phyloP scores from a whole-genome alignment of 106 monocot genomes.

The Allium cepa region DNA sequence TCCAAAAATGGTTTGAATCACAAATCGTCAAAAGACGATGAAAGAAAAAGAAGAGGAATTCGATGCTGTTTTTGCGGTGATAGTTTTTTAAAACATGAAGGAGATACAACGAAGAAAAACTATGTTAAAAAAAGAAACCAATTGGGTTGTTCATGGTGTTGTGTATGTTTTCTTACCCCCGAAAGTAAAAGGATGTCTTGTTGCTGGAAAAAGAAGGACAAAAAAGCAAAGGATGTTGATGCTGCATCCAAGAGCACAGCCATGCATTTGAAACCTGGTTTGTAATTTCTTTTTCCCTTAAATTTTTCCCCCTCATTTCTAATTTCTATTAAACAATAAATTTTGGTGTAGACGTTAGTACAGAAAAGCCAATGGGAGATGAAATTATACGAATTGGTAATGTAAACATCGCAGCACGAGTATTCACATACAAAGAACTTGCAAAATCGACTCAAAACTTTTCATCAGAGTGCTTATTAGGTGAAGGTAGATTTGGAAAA shows the following conservation, averaged over 20 bases:
- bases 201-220: background rate
- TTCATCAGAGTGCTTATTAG: conserved; percentile 16
- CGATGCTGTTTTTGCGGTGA: background rate
- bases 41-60: background rate
- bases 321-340: background rate
- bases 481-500: conserved; percentile 33
- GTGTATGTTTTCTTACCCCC: background rate
- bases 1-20: background rate
- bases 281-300: background rate
- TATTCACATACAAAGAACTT: conserved; percentile 29
- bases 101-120: background rate
- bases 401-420: conserved; percentile 9
- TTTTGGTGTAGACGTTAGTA: conserved; percentile 16
- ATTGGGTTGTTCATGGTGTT: background rate
- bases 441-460: conserved; percentile 30
- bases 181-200: too few relatives aligned
- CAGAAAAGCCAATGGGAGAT: conserved; percentile 12
- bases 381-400: conserved; percentile 23
- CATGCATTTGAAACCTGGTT: background rate
- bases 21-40: background rate
- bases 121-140: background rate
- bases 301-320: background rate
- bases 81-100: background rate
- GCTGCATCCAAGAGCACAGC: background rate
- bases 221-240: background rate